Evolutionary conservation across 345 rosid species (phyloP).

Genomic region (Rubroshorea leprosula): DNA sequence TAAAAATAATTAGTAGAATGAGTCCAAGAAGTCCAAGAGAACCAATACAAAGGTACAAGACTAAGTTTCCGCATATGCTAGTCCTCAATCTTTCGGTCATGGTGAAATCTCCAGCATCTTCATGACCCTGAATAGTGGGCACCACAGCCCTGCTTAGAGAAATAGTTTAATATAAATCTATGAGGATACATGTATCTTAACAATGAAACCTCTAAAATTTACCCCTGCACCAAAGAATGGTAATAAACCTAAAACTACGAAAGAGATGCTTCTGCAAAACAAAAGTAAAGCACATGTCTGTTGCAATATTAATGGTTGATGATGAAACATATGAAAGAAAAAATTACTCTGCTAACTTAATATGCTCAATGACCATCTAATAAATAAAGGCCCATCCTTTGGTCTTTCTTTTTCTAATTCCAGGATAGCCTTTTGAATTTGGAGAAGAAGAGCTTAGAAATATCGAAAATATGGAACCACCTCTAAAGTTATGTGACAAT

Average conservation of each 20-base stretch:
- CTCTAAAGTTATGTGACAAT: neutral
- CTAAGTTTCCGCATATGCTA: conserved; percentile 62
- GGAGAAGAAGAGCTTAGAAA: neutral
- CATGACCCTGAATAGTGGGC: conserved; percentile 81
- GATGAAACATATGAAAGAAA: neutral
- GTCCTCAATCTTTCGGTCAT: conserved; percentile 64
- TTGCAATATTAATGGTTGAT: neutral
- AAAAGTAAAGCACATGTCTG: neutral
- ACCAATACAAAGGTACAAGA: conserved; percentile 68
- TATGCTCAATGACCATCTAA: neutral
- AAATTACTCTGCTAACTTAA: neutral
- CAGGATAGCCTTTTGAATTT: too few relatives aligned
- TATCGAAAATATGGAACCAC: neutral
- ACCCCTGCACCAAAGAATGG: neutral
- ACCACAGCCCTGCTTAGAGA: conserved; percentile 72
- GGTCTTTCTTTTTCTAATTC: neutral
- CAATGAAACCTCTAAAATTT: conserved; percentile 1
- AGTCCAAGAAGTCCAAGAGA: conserved; percentile 60
- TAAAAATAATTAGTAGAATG: conserved; percentile 51
- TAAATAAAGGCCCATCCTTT: neutral
- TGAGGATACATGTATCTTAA: conserved; percentile 30
- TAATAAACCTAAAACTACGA: neutral
- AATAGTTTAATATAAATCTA: conserved; percentile 27
- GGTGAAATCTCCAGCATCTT: conserved; percentile 87
- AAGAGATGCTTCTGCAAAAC: neutral